Base-by-base conservation (phyloP, 2,329 filamentous ascomycete genomes). In the Arthroderma sp. region DNA sequence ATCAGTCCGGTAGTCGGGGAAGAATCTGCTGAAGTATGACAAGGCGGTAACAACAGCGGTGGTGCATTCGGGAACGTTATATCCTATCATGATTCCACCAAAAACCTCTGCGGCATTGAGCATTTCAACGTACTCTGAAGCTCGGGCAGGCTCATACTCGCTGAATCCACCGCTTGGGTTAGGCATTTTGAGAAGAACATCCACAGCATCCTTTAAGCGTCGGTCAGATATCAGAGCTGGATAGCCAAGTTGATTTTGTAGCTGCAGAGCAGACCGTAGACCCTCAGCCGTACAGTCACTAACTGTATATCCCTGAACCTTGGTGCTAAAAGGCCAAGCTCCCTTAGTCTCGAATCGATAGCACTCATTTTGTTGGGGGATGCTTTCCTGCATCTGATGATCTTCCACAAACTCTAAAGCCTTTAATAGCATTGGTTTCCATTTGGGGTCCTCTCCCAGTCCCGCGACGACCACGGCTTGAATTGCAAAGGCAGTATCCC, bases 51-150 rank as follows among this genome's bases (percentile, higher is more conserved):
- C 87, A 31, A 90, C 89, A 0, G 93, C 91, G 1, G 93, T 97
- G 0, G 93, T 98, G 76, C 93, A 98, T 71, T 98, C 93, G 0
- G 91, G 90, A 67, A 98, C 97, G 70, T 95, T 89, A 70, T 98
- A 98, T 68, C 97, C 91, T 56, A 98, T 86, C 93, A 98, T 98
- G 74, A 98, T 98, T 19, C 85, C 81, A 13, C 89, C 91, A 70
- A 98, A 98, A 0, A 98, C 91, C 70, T 98, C 93, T 1, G 93
- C 93, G 0, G 91, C 91, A 66, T 98, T 98, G 44, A 98, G 80
- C 69, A 84, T 79, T 71, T 98, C 93, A 63, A 97, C 71, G 63
- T 81, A 81, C 63, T 87, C 79, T 8, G 87, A 86, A 1, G 86
- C 91, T 25, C 93, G 83, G 1, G 85, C 86, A 1, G 81, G 81